Base-by-base conservation (phyloP, 768 basidiomycete species). In the Termitomyces eurrhizus region DNA sequence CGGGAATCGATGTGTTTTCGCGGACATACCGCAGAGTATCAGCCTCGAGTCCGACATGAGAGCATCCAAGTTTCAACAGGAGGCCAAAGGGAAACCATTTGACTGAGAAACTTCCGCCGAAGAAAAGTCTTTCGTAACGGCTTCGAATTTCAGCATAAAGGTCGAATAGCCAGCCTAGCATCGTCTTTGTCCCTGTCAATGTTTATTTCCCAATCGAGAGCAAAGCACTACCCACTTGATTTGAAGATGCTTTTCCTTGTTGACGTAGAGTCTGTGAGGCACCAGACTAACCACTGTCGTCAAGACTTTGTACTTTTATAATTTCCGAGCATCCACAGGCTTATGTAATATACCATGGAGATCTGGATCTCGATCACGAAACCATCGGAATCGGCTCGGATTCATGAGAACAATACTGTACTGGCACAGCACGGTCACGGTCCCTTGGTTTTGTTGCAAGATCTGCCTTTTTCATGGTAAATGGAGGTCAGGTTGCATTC, bases 51-150 rank as follows among this genome's bases (percentile, higher is more conserved):
- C 59, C 54, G 3, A 56, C 8, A 44, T 56, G 48, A 16, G 54
- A 55, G 35, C 21, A 21, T 24, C 59, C 59, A 14, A 56, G 11
- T 56, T 60, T 60, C 48, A 60, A 33, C 14, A 60, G 39, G 16
- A 60, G 21, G 18, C 59, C 59, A 48, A 60, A 60, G 21, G 59
- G 59, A 50, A 60, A 60, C 59, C 59, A 60, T 33, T 56, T 48
- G n/a, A 60, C 32, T 21, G 46, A 21, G 12, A 8, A 49, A 37
- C 21, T n/a, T 6, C 46, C 45, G 12, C 54, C 54, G 21, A 35
- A 21, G n/a, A 51, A 50, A 12, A 2, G 35, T n/a, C 26, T 35
- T 18, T 60, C 59, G 33, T 60, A 60, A 46, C 59, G 52, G 24
- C 53, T 41, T 41, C 54, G 53, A 46, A 60, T 46, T 41, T 56